Conservation (phyloP, 2,329 filamentous ascomycete genomes). For the Fusarium duplospermum region DNA sequence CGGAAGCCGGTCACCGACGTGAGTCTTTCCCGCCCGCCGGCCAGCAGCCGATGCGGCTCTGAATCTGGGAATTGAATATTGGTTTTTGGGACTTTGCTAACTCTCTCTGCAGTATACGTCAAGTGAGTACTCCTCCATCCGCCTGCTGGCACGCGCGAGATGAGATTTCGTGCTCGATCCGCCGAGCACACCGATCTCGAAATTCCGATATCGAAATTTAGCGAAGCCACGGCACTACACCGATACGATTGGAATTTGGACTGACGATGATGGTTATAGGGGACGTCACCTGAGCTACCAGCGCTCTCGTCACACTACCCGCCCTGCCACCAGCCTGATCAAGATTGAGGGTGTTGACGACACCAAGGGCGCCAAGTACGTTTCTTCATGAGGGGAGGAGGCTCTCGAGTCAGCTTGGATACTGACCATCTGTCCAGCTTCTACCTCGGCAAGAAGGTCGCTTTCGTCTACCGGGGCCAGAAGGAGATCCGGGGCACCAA, state of each 20-base stretch:
- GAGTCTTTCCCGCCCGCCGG: constrained; percentile 60
- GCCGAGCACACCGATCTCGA: constrained; percentile 31
- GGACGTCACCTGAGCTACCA: constrained; percentile 98
- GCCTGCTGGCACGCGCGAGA: constrained; percentile 30
- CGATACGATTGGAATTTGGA: constrained; percentile 39
- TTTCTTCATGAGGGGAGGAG: constrained; percentile 38
- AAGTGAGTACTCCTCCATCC: constrained; percentile 73
- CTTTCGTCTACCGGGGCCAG: constrained; percentile 97
- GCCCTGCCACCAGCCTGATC: constrained; percentile 91
- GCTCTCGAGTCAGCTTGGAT: constrained; percentile 13
- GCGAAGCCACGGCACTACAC: constrained; percentile 39
- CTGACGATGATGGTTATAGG: constrained; percentile 64
- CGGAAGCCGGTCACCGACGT: constrained; percentile 90
- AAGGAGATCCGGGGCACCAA: constrained; percentile 97
- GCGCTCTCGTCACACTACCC: constrained; percentile 91
- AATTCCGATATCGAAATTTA: constrained; percentile 38
- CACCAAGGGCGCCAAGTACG: constrained; percentile 87
- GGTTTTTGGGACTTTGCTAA: constrained; percentile 51
- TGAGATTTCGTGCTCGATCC: constrained; percentile 15
- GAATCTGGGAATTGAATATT: constrained; percentile 28
- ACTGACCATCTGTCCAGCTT: constrained; percentile 66
- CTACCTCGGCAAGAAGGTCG: constrained; percentile 99
- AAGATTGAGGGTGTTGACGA: constrained; percentile 99
- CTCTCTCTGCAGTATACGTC: constrained; percentile 76
- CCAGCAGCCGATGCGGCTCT: constrained; percentile 22